These are phyloP conservation scores for Deinandra increscens DNA, from an alignment of 129 eudicot genomes.

Conservation along the genomic window DNA sequence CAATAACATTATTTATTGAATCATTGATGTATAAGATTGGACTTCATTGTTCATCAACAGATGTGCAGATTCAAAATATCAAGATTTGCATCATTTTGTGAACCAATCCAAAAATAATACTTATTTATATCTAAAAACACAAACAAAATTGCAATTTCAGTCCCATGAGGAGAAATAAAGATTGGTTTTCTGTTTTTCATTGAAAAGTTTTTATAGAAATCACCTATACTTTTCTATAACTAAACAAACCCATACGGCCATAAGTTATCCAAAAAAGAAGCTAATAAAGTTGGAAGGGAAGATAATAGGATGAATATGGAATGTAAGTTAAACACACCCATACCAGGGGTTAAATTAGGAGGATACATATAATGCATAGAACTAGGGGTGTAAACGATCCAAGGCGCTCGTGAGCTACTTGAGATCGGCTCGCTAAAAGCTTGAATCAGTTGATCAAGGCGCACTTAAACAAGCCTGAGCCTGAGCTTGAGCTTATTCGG, in stretches of 20 bases:
- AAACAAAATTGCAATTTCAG: too few species aligned
- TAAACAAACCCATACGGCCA: background rate
- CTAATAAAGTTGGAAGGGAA: background rate
- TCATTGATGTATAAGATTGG: background rate
- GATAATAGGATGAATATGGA: background rate
- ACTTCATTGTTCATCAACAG: background rate
- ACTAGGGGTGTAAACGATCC: background rate
- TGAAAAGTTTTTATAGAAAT: too few species aligned
- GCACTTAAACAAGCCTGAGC: too few species aligned
- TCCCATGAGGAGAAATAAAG: too few species aligned
- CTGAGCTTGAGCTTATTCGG: background rate
- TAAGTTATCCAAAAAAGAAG: background rate
- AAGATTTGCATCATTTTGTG: too few species aligned
- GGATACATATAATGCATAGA: background rate
- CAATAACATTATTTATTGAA: background rate
- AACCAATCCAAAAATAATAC: too few species aligned
- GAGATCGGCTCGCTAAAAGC: background rate
- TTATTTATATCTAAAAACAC: too few species aligned
- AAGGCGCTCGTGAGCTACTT: background rate
- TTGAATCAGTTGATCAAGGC: background rate
- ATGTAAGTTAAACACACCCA: too few species aligned
- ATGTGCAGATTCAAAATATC: background rate
- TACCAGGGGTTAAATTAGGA: background rate
- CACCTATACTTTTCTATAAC: background rate
- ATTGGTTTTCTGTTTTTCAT: too few species aligned